Percentiles rank a stretch among this genome's conserved stretches.
Evolutionary conservation across 2,329 filamentous ascomycete species (phyloP).

Genomic region (Amauroascus niger): DNA sequence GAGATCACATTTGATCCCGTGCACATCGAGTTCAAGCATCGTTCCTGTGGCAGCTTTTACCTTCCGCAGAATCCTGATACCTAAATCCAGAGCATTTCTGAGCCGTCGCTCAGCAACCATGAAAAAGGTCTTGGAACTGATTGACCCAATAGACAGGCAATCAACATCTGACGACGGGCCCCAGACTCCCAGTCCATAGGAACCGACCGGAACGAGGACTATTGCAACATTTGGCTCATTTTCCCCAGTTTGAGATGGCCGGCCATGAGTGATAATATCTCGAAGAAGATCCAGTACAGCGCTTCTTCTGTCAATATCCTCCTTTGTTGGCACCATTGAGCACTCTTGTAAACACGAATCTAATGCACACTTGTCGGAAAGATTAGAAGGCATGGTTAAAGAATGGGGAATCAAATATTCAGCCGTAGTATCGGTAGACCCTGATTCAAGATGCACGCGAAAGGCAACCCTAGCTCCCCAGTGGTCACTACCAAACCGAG

Average conservation of each 20-base stretch:
- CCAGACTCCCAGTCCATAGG: conserved; percentile 56
- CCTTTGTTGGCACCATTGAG: conserved; percentile 8
- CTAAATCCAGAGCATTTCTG: conserved; percentile 36
- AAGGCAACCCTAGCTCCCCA: conserved; percentile 19
- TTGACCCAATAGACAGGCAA: conserved; percentile 54
- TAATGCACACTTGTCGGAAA: background rate
- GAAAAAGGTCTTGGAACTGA: conserved; percentile 54
- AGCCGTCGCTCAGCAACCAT: conserved; percentile 48
- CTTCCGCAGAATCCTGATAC: conserved; percentile 46
- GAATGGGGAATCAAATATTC: background rate
- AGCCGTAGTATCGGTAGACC: background rate
- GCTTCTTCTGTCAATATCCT: conserved; percentile 7
- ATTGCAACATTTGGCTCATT: conserved; percentile 31
- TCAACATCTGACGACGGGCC: conserved; percentile 53
- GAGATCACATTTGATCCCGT: conserved; percentile 51
- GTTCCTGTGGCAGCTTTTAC: conserved; percentile 51
- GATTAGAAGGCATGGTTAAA: background rate
- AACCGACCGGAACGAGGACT: conserved; percentile 54
- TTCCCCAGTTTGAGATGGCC: background rate
- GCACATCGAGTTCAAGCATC: conserved; percentile 55
- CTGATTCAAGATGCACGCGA: background rate
- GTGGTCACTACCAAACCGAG: conserved; percentile 28
- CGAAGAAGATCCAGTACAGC: conserved; percentile 12
- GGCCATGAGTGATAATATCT: conserved; percentile 7
- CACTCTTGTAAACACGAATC: conserved; percentile 2